Conservation (phyloP, 1,139 yeast species). For the Pneumocystis jirovecii region DNA sequence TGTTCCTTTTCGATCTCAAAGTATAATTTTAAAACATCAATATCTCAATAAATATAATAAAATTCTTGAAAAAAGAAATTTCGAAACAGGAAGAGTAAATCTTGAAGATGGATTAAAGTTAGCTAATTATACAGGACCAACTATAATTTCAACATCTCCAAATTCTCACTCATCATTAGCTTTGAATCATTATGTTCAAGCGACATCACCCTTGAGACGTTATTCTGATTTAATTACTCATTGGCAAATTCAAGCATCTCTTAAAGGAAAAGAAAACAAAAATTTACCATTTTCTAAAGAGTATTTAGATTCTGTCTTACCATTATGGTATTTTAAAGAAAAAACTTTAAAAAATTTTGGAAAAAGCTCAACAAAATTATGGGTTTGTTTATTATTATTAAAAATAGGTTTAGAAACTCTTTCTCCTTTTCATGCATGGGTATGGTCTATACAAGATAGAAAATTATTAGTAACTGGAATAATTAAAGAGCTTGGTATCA, state of each 20-base stretch:
- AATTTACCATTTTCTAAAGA: not conserved
- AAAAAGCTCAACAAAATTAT: not conserved
- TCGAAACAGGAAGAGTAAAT: constrained; percentile 26
- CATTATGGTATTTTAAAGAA: not conserved
- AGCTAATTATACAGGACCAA: constrained; percentile 31
- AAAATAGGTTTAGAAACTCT: not conserved
- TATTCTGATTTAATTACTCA: constrained; percentile 73
- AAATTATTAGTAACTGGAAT: not conserved
- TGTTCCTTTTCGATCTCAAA: constrained; percentile 43
- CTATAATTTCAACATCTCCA: constrained; percentile 32
- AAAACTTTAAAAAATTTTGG: not conserved
- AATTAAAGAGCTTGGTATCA: not conserved
- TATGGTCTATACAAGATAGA: not conserved
- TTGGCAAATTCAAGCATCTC: constrained; percentile 42
- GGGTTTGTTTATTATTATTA: not conserved
- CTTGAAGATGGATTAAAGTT: constrained; percentile 24
- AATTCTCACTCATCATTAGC: constrained; percentile 40
- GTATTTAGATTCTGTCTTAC: not conserved
- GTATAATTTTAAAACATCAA: constrained; percentile 19
- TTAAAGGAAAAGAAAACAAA: constrained; percentile 15
- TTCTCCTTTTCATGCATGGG: not conserved
- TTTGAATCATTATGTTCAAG: constrained; percentile 47
- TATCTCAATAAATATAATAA: constrained; percentile 16
- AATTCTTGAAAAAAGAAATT: constrained; percentile 18
- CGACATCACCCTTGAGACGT: constrained; percentile 82